A percentile compares a stretch with the other conserved stretches of the same genome.
These are phyloP conservation scores for Suillus ampliporus DNA, from an alignment of 768 basidiomycete genomes.

Conservation along the genomic window DNA sequence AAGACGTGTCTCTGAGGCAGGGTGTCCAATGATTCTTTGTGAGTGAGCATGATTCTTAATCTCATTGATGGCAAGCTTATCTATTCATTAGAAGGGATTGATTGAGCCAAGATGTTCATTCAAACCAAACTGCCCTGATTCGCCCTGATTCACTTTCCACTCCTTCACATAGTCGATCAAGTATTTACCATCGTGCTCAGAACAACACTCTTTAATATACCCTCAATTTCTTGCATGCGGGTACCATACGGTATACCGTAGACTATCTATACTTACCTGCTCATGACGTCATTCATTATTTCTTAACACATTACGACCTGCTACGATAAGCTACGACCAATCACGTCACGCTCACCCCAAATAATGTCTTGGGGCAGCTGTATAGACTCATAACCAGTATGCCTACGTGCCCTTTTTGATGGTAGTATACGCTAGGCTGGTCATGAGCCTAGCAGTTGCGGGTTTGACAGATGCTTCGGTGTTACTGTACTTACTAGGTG, in stretches of 20 bases:
- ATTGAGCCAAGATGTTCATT: too few species aligned
- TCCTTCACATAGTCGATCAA: background rate
- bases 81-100: background rate
- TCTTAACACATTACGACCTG: background rate
- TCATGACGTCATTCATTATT: too few species aligned
- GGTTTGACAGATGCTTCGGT: background rate
- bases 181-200: background rate
- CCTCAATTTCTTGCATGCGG: background rate
- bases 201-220: background rate
- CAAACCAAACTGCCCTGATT: too few species aligned
- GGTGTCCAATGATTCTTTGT: background rate
- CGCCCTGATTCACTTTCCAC: background rate
- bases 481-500: background rate
- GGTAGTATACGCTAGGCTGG: too few species aligned
- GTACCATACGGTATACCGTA: background rate
- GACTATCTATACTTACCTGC: background rate
- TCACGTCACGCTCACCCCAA: too few species aligned
- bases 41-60: background rate
- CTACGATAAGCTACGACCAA: background rate
- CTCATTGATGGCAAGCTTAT: background rate
- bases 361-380: too few species aligned
- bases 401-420: too few species aligned
- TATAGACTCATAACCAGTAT: too few species aligned
- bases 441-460: too few species aligned
- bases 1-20: background rate